Percentiles rank a stretch among this genome's conserved stretches.
phyloP scores from a whole-genome alignment of 2,329 filamentous ascomycete species.

The Monilinia polystroma region DNA sequence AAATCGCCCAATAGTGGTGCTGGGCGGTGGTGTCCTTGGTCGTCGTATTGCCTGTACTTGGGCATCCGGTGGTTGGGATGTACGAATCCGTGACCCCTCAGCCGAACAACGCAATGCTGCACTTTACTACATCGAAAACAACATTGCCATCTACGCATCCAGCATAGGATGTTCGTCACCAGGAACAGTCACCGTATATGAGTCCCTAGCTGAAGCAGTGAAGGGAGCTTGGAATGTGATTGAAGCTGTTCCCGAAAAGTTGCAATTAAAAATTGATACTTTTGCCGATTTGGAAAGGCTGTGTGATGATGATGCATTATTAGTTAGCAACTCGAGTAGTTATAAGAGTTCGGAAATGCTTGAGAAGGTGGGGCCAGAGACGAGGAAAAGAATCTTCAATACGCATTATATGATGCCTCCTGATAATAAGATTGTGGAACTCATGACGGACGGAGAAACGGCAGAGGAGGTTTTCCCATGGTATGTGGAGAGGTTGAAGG shows the following conservation, averaged over 20 bases:
- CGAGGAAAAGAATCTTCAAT: slow-evolving; percentile 44
- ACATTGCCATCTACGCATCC: slow-evolving; percentile 32
- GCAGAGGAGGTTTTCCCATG: slow-evolving; percentile 37
- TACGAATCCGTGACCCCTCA: slow-evolving; percentile 46
- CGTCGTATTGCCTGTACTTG: slow-evolving; percentile 45
- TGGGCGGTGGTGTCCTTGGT: slow-evolving; percentile 47
- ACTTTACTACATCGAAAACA: slow-evolving; percentile 44
- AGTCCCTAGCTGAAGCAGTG: slow-evolving; percentile 32
- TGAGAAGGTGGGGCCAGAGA: slow-evolving; percentile 39
- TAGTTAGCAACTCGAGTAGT: slow-evolving; percentile 50
- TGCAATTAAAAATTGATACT: slow-evolving; percentile 45
- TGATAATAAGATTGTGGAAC: slow-evolving; percentile 39
- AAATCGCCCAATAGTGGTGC: slow-evolving; percentile 42
- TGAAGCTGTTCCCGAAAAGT: slow-evolving; percentile 46
- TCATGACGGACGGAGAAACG: slow-evolving; percentile 43
- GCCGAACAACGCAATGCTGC: slow-evolving; percentile 42
- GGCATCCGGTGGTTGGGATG: slow-evolving; percentile 46
- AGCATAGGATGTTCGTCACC: not conserved
- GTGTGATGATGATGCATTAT: slow-evolving; percentile 42
- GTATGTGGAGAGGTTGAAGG: slow-evolving; percentile 37
- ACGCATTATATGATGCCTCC: slow-evolving; percentile 45
- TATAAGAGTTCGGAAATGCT: slow-evolving; percentile 47
- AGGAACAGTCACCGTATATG: slow-evolving; percentile 19
- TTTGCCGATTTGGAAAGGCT: slow-evolving; percentile 44
- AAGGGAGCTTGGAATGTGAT: slow-evolving; percentile 42